Conservation (phyloP, 371 early-diverging fungal species). For the Rhizomucor miehei region DNA sequence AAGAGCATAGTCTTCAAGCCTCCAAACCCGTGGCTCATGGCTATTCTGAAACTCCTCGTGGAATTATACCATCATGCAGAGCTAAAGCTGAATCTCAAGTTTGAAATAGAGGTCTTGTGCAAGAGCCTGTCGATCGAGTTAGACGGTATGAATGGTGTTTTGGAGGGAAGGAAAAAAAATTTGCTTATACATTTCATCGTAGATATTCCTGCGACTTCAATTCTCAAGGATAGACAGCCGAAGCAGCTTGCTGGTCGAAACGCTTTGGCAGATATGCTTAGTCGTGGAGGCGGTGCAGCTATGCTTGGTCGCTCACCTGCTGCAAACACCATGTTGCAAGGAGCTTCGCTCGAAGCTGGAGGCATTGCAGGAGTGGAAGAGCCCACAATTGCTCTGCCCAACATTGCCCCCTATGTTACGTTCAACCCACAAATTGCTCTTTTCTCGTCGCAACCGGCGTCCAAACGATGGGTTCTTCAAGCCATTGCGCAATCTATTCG, state of each 20-base stretch:
- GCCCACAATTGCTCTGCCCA: conserved; percentile 40
- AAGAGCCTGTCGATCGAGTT: conserved; percentile 85
- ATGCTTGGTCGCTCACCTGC: conserved; percentile 5
- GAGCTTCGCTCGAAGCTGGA: background rate
- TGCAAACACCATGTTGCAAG: conserved; percentile 4
- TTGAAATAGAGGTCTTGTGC: conserved; percentile 97
- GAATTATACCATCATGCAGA: conserved; percentile 93
- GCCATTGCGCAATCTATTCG: conserved; percentile 90
- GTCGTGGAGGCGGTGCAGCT: background rate
- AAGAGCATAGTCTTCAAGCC: conserved; percentile 87
- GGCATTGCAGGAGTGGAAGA: conserved; percentile 1
- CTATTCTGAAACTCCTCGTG: conserved; percentile 84
- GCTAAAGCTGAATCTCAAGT: conserved; percentile 90
- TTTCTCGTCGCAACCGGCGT: conserved; percentile 74
- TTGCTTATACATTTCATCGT: background rate
- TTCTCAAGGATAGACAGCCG: conserved; percentile 64
- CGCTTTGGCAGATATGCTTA: conserved; percentile 13
- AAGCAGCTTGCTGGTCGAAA: conserved; percentile 41
- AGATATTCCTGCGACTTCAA: conserved; percentile 75
- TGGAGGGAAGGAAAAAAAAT: background rate
- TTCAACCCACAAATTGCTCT: conserved; percentile 71
- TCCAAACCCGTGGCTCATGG: conserved; percentile 98
- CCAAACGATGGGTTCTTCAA: conserved; percentile 83
- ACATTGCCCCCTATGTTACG: conserved; percentile 63
- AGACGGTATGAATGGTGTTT: conserved; percentile 26